Percentiles rank a stretch among this genome's conserved stretches.
Evolutionary conservation across 2,329 filamentous ascomycete species (phyloP).

Genomic region (Xylogone sp.): DNA sequence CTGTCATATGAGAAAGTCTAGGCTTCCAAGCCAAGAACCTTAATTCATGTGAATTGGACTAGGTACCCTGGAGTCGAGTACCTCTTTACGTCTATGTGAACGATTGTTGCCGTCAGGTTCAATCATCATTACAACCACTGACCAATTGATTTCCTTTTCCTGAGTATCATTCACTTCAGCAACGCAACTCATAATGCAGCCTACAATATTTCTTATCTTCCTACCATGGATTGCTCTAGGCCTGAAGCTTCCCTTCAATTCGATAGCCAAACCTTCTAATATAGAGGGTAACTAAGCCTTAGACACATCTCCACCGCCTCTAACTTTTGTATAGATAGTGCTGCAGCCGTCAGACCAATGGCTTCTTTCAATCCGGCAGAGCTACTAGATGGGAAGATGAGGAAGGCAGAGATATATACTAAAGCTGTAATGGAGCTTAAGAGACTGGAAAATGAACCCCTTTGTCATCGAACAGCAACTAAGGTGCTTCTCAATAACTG

Average conservation of each 20-base stretch:
- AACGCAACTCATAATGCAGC: no score
- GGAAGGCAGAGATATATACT: conserved; percentile 24
- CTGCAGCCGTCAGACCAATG: not conserved
- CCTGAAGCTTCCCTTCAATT: no score
- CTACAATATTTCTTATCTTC: not conserved
- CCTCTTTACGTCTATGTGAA: no score
- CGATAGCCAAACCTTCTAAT: not conserved
- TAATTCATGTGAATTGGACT: no score
- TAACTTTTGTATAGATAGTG: not conserved
- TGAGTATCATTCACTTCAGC: no score
- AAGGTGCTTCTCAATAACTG: conserved; percentile 30
- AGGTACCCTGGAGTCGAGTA: no score
- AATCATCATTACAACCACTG: no score
- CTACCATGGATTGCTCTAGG: no score
- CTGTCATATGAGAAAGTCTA: no score
- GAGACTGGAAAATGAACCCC: conserved; percentile 24
- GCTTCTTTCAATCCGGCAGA: conserved; percentile 10
- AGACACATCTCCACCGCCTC: not conserved
- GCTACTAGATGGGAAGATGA: conserved; percentile 10
- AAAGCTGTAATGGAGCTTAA: conserved; percentile 28
- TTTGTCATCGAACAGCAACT: conserved; percentile 28
- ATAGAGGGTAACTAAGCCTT: not conserved
- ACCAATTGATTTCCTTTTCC: no score
- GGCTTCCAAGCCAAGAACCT: no score
- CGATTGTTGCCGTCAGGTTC: no score